Evolutionary conservation across 352 stramenopile species (phyloP).

Genomic region (Elongisporangium anandrum): DNA sequence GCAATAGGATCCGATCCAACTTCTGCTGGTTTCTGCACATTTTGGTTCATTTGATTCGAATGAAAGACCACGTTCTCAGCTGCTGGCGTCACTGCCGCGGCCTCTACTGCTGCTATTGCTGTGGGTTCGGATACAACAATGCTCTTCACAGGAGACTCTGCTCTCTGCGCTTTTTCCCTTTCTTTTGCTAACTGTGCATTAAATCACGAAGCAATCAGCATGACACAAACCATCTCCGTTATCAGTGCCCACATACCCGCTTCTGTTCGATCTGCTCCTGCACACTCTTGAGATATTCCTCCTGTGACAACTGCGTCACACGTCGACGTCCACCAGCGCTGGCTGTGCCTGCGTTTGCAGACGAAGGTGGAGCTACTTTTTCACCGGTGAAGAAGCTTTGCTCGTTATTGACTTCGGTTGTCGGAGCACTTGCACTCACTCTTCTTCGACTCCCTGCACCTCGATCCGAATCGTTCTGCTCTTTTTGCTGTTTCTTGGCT

Average conservation of each 20-base stretch:
- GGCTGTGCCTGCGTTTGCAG: not conserved
- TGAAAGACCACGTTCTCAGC: not conserved
- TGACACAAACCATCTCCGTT: not conserved
- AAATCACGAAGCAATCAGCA: conserved; percentile 4
- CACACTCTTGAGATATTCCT: conserved; percentile 32
- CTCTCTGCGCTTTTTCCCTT: conserved; percentile 1
- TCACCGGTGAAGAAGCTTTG: not conserved
- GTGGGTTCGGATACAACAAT: not conserved
- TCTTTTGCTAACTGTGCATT: conserved; percentile 6
- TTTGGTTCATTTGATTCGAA: not conserved
- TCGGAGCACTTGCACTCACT: conserved; percentile 15
- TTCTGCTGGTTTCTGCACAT: not conserved
- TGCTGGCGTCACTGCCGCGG: not conserved
- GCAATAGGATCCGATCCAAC: conserved; percentile 16
- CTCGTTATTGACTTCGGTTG: conserved; percentile 1
- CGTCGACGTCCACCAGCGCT: conserved; percentile 5
- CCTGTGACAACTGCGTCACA: conserved; percentile 13
- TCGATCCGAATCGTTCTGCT: not conserved
- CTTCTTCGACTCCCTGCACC: not conserved
- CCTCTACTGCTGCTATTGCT: not conserved
- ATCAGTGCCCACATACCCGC: conserved; percentile 22
- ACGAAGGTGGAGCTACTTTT: not conserved
- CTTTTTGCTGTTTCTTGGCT: conserved; percentile 26
- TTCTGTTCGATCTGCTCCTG: conserved; percentile 51
- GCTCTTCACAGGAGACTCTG: not conserved